Evolutionary conservation across 73 alveolate genomes (phyloP).

Genomic region (Paramecium octaurelia): DNA sequence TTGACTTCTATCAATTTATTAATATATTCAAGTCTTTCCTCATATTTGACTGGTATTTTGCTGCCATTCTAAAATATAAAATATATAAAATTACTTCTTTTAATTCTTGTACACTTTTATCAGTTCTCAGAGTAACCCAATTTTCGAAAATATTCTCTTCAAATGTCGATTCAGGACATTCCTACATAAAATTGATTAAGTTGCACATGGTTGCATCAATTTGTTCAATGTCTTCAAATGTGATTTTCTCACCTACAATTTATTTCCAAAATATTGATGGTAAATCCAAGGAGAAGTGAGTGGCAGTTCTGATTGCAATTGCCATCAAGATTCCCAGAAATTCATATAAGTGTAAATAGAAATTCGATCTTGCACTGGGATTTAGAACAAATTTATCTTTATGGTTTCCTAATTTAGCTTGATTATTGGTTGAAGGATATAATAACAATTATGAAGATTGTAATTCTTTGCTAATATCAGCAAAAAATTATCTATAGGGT

Average conservation of each 20-base stretch:
- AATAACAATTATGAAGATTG: slow-evolving; percentile 60
- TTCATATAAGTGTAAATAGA: slow-evolving; percentile 85
- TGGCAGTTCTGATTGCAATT: slow-evolving; percentile 94
- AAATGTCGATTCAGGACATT: slow-evolving; percentile 67
- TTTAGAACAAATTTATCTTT: slow-evolving; percentile 87
- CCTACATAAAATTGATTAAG: slow-evolving; percentile 76
- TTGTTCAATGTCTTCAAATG: slow-evolving; percentile 87
- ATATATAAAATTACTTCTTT: slow-evolving; percentile 12
- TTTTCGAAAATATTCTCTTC: slow-evolving; percentile 78
- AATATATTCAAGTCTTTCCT: slow-evolving; percentile 84
- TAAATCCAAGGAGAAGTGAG: slow-evolving; percentile 92
- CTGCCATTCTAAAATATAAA: slow-evolving; percentile 57
- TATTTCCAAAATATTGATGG: slow-evolving; percentile 96
- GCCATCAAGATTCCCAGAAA: slow-evolving; percentile 98
- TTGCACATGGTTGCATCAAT: slow-evolving; percentile 91
- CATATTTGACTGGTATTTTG: slow-evolving; percentile 78
- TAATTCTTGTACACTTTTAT: slow-evolving; percentile 80
- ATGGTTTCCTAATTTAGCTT: slow-evolving; percentile 79
- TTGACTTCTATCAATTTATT: slow-evolving; percentile 76
- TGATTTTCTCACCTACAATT: slow-evolving; percentile 88
- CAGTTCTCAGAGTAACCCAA: slow-evolving; percentile 77
- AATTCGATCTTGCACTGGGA: slow-evolving; percentile 78
- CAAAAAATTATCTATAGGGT: slow-evolving; percentile 96
- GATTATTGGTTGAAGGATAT: slow-evolving; percentile 87
- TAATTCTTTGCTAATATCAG: slow-evolving; percentile 94